Evolutionary conservation across 2,329 filamentous ascomycete genomes (phyloP).

Genomic region (Apiospora malaysiana): DNA sequence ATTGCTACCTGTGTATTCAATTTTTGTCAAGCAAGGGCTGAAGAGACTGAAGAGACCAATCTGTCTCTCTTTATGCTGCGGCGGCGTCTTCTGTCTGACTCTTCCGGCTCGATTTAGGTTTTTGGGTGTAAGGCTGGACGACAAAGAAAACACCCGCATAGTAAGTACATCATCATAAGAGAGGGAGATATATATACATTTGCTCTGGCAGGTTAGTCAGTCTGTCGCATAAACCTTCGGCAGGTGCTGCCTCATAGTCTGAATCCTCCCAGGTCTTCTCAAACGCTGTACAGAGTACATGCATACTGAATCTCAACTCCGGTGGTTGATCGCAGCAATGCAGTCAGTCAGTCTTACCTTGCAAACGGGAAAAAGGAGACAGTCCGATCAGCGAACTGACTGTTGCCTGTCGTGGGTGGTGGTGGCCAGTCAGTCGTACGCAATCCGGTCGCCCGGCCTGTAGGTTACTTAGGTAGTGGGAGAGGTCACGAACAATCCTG

Average conservation of each 20-base stretch:
- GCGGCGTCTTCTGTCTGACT: conserved; percentile 8
- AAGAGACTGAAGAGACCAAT: neutral
- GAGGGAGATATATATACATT: neutral
- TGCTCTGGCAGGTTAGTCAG: conserved; percentile 14
- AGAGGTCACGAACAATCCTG: neutral
- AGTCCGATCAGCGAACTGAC: conserved; percentile 1
- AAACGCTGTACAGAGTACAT: neutral
- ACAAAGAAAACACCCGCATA: neutral
- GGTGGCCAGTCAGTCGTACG: neutral
- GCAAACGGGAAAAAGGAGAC: neutral
- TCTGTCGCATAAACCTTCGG: conserved; percentile 16
- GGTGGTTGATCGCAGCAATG: neutral
- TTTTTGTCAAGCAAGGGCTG: neutral
- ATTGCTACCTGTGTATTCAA: neutral
- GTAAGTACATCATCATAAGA: neutral
- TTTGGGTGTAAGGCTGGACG: conserved; percentile 4
- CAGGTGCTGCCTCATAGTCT: conserved; percentile 9
- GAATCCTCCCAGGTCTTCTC: neutral
- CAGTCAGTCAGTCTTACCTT: neutral
- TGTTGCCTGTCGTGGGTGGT: neutral
- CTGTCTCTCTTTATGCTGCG: neutral
- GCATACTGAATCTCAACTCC: neutral
- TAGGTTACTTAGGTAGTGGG: neutral
- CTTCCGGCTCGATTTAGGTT: conserved; percentile 9
- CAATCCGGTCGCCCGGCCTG: conserved; percentile 1